phyloP scores from a whole-genome alignment of 2,329 filamentous ascomycete species.

The Paraphoma sp. region DNA sequence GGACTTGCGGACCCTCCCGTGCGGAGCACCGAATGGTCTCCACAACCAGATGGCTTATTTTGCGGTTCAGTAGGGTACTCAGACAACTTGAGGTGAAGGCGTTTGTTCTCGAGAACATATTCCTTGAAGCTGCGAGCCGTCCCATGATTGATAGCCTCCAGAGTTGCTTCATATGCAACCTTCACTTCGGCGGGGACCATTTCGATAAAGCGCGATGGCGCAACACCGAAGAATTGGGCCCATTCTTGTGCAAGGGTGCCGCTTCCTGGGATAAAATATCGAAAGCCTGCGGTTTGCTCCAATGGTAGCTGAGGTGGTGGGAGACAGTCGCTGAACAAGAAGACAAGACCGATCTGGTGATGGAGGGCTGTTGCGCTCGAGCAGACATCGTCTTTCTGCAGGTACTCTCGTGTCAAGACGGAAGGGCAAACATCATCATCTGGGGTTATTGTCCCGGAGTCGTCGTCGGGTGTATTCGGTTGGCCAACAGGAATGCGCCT shows the following conservation, averaged over 20 bases:
- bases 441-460: not conserved
- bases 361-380: not conserved
- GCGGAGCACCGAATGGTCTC: too few species aligned
- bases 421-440: too few species aligned
- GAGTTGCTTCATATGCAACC: not conserved
- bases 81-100: too few species aligned
- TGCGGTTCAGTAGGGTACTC: too few species aligned
- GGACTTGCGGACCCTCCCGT: too few species aligned
- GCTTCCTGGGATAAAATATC: slow-evolving; percentile 5
- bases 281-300: slow-evolving; percentile 6
- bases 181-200: slow-evolving; percentile 2
- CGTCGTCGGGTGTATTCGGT: not conserved
- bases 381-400: not conserved
- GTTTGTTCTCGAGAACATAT: not conserved
- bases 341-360: not conserved
- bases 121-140: not conserved
- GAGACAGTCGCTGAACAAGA: not conserved
- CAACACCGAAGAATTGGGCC: slow-evolving; percentile 4
- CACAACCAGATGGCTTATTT: too few species aligned
- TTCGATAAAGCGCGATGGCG: not conserved
- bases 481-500: too few species aligned
- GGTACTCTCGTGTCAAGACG: too few species aligned
- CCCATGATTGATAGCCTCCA: not conserved
- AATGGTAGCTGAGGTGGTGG: not conserved
- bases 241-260: slow-evolving; percentile 5